Base-by-base conservation (phyloP, 148 eudicot genomes). In the Silene latifolia region DNA sequence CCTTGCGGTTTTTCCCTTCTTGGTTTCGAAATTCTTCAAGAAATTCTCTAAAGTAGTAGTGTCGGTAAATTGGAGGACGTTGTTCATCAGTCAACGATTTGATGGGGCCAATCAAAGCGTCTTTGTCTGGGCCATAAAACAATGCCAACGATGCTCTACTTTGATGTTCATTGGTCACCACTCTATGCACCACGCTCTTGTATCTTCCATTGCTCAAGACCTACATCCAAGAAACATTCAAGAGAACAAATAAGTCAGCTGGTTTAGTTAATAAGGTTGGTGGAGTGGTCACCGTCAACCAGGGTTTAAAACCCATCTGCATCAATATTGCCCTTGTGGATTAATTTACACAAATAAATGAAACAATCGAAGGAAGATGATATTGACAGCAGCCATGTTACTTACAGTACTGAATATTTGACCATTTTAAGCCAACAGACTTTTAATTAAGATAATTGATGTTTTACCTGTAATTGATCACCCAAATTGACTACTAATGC, bases 401-500 rank as follows among this genome's bases (percentile, higher is more conserved):
- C n/a, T n/a, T n/a, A n/a, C n/a, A n/a, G n/a, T n/a, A n/a, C n/a
- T n/a, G n/a, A n/a, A n/a, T n/a, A n/a, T n/a, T n/a, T n/a, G n/a
- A n/a, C n/a, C n/a, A n/a, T n/a, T n/a, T n/a, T n/a, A n/a, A 56
- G 6, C 39, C 4, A 35, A 35, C 5, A 5, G 39, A 35, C 4
- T 35, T 35, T 5, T 35, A 2, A 35, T 35, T 3, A 35, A 5
- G 4, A 35, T 35, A 35, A 35, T 2, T 32, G 6, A 32, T n/a
- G 7, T 4, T 8, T 39, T 67, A 75, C 82, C 80, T 75, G 72
- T 4, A 85, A 3, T 65, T 85, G 87, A 66, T 86, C 89, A 9
- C 91, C 91, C 11, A 83, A 64, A 42, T 83, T 83, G 70, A 86
- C 84, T 25, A 86, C 73, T 62, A 83, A 54, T 0, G 87, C 83